These are phyloP conservation scores for Ophidiomyces ophidiicola DNA, from an alignment of 2,329 filamentous ascomycete species.

Conservation along the genomic window DNA sequence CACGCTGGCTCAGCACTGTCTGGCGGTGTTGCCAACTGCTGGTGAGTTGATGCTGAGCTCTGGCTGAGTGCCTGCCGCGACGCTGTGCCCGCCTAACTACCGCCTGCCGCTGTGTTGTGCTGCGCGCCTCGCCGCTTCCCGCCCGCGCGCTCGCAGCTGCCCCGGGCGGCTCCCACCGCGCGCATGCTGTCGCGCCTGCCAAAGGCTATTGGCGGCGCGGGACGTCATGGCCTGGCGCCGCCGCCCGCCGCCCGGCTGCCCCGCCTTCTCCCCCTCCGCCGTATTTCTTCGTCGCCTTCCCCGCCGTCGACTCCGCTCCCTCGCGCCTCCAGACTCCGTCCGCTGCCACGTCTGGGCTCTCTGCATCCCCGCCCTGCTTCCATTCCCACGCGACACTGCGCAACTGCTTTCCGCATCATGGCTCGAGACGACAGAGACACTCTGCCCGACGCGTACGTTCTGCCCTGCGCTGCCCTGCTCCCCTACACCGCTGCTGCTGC, in stretches of 20 bases:
- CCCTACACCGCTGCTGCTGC: background rate
- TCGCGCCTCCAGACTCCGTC: constrained; percentile 15
- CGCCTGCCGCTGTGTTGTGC: no score
- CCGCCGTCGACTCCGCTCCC: constrained; percentile 6
- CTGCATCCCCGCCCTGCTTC: constrained; percentile 16
- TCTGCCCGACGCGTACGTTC: constrained; percentile 34
- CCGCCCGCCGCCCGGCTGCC: constrained; percentile 7
- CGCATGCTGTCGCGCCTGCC: no score
- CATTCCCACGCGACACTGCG: constrained; percentile 27
- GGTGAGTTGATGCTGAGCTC: no score
- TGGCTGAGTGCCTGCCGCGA: no score
- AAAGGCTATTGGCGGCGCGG: constrained; percentile 13
- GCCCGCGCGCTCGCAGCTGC: no score
- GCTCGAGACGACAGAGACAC: constrained; percentile 34
- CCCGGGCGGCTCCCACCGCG: no score
- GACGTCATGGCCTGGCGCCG: constrained; percentile 12
- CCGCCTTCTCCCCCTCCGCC: constrained; percentile 7
- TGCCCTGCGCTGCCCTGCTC: constrained; percentile 3
- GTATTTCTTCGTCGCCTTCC: constrained; percentile 6
- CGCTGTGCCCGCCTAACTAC: no score
- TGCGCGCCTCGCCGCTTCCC: no score
- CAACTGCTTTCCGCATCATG: constrained; percentile 34
- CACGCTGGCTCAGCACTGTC: no score
- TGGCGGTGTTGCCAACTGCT: no score
- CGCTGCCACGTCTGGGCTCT: constrained; percentile 12